A percentile compares a stretch with the other conserved stretches of the same genome.
These are phyloP conservation scores for Vitis riparia DNA, from an alignment of 164 flowering plant genomes.

Conservation along the genomic window DNA sequence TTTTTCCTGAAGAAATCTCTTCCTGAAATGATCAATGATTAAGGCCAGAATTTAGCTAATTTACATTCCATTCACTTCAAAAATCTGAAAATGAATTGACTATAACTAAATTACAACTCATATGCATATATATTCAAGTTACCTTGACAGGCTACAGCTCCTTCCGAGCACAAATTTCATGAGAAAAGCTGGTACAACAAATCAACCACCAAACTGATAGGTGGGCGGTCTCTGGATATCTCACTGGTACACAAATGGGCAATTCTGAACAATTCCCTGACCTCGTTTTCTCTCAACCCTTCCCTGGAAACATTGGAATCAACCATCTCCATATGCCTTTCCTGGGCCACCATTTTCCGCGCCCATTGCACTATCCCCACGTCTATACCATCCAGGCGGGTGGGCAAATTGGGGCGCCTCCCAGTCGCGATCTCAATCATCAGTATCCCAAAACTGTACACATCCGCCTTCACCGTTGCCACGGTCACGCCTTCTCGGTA, in stretches of 20 bases:
- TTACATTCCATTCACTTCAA: too few species aligned
- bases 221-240: constrained; percentile 44
- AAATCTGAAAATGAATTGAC: too few species aligned
- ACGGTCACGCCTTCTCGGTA: constrained; percentile 48
- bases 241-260: constrained; percentile 57
- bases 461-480: constrained; percentile 68
- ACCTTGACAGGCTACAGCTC: too few species aligned
- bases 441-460: constrained; percentile 78
- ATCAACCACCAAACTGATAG: constrained; percentile 52
- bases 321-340: constrained; percentile 45
- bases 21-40: too few species aligned
- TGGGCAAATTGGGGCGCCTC: constrained; percentile 62
- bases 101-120: too few species aligned
- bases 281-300: constrained; percentile 32
- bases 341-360: constrained; percentile 29
- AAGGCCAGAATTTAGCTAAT: too few species aligned
- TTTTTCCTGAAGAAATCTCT: too few species aligned
- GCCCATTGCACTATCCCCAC: constrained; percentile 65
- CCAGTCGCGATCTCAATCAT: constrained; percentile 76
- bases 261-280: constrained; percentile 53
- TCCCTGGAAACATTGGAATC: constrained; percentile 34
- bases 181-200: constrained; percentile 27
- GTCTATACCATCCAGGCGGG: constrained; percentile 32
- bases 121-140: neutral
- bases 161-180: neutral